Evolutionary conservation across 495 filamentous ascomycete genomes (phyloP).

Genomic region (Lophiotrema nucula): DNA sequence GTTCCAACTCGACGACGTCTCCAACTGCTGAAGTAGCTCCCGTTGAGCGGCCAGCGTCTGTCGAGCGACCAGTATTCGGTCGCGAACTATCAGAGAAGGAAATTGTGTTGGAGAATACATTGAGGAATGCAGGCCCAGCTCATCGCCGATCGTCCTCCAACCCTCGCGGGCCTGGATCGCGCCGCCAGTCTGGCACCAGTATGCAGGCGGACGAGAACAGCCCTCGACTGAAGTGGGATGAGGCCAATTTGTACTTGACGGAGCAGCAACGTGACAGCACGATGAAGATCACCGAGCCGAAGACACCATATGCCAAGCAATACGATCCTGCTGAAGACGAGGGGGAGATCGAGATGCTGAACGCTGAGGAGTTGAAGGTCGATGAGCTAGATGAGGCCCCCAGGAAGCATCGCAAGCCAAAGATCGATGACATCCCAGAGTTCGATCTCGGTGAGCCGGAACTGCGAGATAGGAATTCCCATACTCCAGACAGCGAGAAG

Average conservation of each 20-base stretch:
- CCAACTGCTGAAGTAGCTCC: constrained; percentile 40
- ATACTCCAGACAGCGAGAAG: constrained; percentile 59
- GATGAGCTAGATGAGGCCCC: constrained; percentile 67
- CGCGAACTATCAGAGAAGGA: constrained; percentile 70
- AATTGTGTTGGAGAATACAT: constrained; percentile 86
- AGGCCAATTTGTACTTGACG: constrained; percentile 91
- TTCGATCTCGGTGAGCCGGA: constrained; percentile 94
- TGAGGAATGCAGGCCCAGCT: constrained; percentile 75
- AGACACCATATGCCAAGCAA: constrained; percentile 89
- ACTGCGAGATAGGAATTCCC: constrained; percentile 38
- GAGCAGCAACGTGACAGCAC: constrained; percentile 92
- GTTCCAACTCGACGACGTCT: constrained; percentile 49
- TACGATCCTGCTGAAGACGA: constrained; percentile 90
- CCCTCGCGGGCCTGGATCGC: constrained; percentile 58
- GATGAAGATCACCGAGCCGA: constrained; percentile 98
- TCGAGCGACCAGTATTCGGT: constrained; percentile 36
- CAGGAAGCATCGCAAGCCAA: constrained; percentile 40
- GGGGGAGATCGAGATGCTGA: constrained; percentile 59
- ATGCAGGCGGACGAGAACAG: constrained; percentile 53
- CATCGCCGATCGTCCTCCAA: constrained; percentile 79
- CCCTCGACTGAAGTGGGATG: constrained; percentile 92
- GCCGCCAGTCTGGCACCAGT: constrained; percentile 64
- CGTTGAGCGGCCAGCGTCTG: constrained; percentile 33
- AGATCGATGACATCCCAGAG: constrained; percentile 82
- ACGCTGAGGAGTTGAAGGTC: constrained; percentile 58